These are phyloP conservation scores for Beauveria bassiana DNA, from an alignment of 2,329 filamentous ascomycete genomes.

Conservation along the genomic window DNA sequence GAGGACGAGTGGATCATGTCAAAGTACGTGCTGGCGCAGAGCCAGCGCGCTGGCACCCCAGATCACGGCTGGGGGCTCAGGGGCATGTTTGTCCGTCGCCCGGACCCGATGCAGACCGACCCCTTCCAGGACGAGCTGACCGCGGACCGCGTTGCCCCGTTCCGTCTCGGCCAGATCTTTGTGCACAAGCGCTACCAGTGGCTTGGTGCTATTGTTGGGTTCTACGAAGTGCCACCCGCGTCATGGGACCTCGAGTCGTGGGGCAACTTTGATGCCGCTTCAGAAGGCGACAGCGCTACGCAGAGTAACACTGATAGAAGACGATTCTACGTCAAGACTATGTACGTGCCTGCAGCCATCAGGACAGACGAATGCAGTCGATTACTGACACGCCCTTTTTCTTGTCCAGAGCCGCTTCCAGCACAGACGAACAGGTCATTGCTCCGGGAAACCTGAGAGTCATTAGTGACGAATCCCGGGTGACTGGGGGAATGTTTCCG, in stretches of 20 bases:
- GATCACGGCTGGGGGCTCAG: not conserved
- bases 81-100: slow-evolving; percentile 19
- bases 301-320: slow-evolving; percentile 44
- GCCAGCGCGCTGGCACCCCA: slow-evolving; percentile 29
- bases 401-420: slow-evolving; percentile 19
- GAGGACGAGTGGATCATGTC: slow-evolving; percentile 68
- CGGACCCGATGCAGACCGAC: slow-evolving; percentile 35
- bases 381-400: not conserved
- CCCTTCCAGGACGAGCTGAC: slow-evolving; percentile 23
- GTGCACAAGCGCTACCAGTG: slow-evolving; percentile 74
- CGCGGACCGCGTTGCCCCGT: slow-evolving; percentile 29
- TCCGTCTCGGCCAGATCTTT: slow-evolving; percentile 76
- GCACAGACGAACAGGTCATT: slow-evolving; percentile 26
- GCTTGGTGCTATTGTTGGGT: slow-evolving; percentile 78
- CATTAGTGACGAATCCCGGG: slow-evolving; percentile 38
- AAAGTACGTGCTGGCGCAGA: slow-evolving; percentile 56
- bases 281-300: not conserved
- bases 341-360: slow-evolving; percentile 53
- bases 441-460: slow-evolving; percentile 71
- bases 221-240: slow-evolving; percentile 1
- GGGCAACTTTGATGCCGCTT: not conserved
- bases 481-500: slow-evolving; percentile 52
- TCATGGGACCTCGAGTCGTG: not conserved
- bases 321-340: slow-evolving; percentile 67
- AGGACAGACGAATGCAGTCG: not conserved